phyloP scores from a whole-genome alignment of 495 filamentous ascomycete genomes.

The Aspergillus carlsbadensis region DNA sequence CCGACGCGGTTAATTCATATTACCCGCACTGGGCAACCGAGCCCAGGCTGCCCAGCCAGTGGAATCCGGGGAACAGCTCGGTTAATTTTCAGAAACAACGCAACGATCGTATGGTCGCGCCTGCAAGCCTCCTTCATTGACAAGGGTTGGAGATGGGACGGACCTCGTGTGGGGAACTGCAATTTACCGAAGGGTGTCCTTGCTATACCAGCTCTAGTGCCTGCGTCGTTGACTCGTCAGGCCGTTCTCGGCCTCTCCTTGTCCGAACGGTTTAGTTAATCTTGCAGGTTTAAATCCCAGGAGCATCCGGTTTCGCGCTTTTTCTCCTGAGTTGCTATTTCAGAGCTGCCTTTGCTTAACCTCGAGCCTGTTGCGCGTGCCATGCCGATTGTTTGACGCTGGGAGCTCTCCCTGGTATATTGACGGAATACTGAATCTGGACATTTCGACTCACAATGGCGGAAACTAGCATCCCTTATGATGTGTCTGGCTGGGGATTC shows the following conservation, averaged over 20 bases:
- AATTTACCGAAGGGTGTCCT: constrained; percentile 7
- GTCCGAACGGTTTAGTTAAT: background rate
- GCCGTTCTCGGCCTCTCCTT: background rate
- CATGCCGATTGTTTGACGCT: background rate
- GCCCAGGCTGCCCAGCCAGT: background rate
- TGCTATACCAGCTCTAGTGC: background rate
- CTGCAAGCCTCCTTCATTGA: constrained; percentile 1
- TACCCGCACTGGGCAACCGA: constrained; percentile 9
- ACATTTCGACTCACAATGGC: background rate
- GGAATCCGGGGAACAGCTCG: constrained; percentile 16
- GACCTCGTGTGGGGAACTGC: constrained; percentile 6
- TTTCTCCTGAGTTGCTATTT: background rate
- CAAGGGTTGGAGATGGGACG: background rate
- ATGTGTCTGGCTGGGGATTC: constrained; percentile 5
- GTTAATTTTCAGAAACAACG: constrained; percentile 1
- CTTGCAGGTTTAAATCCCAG: constrained; percentile 5
- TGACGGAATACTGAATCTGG: too few relatives aligned
- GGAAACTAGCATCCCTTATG: constrained; percentile 4
- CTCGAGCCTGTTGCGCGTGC: background rate
- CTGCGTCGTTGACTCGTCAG: background rate
- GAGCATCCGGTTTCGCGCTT: background rate
- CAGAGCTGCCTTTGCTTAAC: background rate
- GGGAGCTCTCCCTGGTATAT: too few relatives aligned
- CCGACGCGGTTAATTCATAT: constrained; percentile 7
- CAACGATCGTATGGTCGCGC: constrained; percentile 3